Evolutionary conservation across 2,329 filamentous ascomycete genomes (phyloP).

Genomic region (Pyrenophora graminea): DNA sequence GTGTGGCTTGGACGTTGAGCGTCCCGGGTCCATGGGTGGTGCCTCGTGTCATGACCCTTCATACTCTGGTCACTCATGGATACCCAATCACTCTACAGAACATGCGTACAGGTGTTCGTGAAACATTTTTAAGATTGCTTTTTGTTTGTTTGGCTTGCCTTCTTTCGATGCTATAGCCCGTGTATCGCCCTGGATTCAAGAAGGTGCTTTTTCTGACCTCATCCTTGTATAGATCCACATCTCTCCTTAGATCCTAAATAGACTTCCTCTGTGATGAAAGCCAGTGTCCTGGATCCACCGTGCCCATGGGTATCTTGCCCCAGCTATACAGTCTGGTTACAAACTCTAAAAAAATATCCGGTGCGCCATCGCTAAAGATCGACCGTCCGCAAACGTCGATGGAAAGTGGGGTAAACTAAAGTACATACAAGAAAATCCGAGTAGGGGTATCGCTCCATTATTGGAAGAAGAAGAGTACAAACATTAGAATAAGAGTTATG

Average conservation of each 20-base stretch:
- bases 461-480: slow-evolving; percentile 40
- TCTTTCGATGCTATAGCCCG: slow-evolving; percentile 6
- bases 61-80: slow-evolving; percentile 1
- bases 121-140: slow-evolving; percentile 7
- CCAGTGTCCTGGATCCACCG: slow-evolving; percentile 7
- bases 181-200: slow-evolving; percentile 3
- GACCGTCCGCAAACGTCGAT: slow-evolving; percentile 26
- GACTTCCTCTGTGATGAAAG: neutral
- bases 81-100: slow-evolving; percentile 10
- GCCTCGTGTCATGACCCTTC: slow-evolving; percentile 13
- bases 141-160: slow-evolving; percentile 3
- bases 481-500: slow-evolving; percentile 41
- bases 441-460: slow-evolving; percentile 21
- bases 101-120: slow-evolving; percentile 5
- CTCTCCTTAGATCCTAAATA: slow-evolving; percentile 1
- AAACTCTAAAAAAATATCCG: slow-evolving; percentile 17
- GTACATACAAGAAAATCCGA: slow-evolving; percentile 28
- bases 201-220: neutral
- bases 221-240: neutral
- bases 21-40: slow-evolving; percentile 20
- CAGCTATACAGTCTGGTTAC: slow-evolving; percentile 5
- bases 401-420: slow-evolving; percentile 13
- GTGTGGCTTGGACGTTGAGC: slow-evolving; percentile 17
- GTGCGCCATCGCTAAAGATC: slow-evolving; percentile 46
- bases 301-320: slow-evolving; percentile 14